Evolutionary conservation across 257 asterid genomes (phyloP).

Genomic region (Jacaranda copaia): DNA sequence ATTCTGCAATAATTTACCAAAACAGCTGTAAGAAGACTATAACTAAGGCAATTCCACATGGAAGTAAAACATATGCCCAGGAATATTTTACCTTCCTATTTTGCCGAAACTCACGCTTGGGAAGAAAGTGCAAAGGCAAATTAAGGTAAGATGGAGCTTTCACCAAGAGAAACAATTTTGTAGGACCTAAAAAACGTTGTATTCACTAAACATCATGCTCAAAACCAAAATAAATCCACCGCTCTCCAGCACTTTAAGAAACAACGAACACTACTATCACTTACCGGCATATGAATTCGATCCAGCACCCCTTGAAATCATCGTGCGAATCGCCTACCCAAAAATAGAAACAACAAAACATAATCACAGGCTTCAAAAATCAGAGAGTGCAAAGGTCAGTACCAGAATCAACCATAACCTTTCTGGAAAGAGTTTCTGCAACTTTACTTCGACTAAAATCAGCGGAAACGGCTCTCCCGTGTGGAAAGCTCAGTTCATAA

Average conservation of each 20-base stretch:
- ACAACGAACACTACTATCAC: background rate
- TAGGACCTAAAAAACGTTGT: constrained; percentile 63
- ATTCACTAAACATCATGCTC: constrained; percentile 13
- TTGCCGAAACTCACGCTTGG: constrained; percentile 83
- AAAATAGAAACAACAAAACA: constrained; percentile 5
- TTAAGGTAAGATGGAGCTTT: constrained; percentile 76
- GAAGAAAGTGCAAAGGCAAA: constrained; percentile 86
- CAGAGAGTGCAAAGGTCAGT: constrained; percentile 20
- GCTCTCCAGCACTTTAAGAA: constrained; percentile 17
- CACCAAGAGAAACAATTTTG: constrained; percentile 82
- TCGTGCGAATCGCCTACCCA: constrained; percentile 77
- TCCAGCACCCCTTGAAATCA: constrained; percentile 92
- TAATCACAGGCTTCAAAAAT: background rate
- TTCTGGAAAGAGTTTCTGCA: constrained; percentile 75
- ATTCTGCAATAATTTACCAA: constrained; percentile 2
- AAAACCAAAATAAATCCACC: constrained; percentile 19
- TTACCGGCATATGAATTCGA: constrained; percentile 76
- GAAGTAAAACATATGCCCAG: background rate
- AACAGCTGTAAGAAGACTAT: constrained; percentile 9
- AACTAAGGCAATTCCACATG: background rate
- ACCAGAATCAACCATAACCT: constrained; percentile 52
- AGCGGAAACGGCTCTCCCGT: constrained; percentile 45
- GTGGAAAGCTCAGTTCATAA: constrained; percentile 72
- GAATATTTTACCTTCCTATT: constrained; percentile 64
- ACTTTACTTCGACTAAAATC: constrained; percentile 64